phyloP scores from a whole-genome alignment of 441 rosid species.

The Corymbia calophylla region DNA sequence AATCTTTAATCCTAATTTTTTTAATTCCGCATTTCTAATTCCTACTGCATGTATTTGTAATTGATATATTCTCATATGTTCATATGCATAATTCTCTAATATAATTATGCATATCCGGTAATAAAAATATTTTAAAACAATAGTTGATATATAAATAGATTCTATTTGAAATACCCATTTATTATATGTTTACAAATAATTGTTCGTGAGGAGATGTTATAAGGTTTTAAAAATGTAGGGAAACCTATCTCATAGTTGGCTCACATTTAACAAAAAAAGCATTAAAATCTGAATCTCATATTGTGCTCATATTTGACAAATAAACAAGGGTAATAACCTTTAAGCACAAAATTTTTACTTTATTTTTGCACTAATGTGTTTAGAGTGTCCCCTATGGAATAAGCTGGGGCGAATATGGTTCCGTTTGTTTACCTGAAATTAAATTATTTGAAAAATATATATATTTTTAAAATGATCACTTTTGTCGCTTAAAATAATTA shows the following conservation, averaged over 20 bases:
- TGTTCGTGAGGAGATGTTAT: background rate
- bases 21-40: background rate
- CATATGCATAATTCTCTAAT: background rate
- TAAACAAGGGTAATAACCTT: background rate
- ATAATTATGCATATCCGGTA: background rate
- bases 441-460: accelerated
- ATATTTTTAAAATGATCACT: accelerated
- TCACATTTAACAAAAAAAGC: background rate
- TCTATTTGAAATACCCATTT: background rate
- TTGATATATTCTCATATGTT: background rate
- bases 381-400: background rate
- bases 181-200: background rate
- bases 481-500: too few species aligned
- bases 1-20: background rate
- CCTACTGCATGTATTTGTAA: background rate
- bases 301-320: background rate
- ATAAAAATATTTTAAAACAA: background rate
- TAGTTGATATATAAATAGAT: background rate
- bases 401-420: background rate
- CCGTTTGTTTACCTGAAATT: background rate
- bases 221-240: background rate
- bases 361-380: background rate
- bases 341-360: background rate
- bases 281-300: background rate
- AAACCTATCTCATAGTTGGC: background rate